Conservation (phyloP, 352 stramenopile genomes). For the Phytophthora boehmeriae region DNA sequence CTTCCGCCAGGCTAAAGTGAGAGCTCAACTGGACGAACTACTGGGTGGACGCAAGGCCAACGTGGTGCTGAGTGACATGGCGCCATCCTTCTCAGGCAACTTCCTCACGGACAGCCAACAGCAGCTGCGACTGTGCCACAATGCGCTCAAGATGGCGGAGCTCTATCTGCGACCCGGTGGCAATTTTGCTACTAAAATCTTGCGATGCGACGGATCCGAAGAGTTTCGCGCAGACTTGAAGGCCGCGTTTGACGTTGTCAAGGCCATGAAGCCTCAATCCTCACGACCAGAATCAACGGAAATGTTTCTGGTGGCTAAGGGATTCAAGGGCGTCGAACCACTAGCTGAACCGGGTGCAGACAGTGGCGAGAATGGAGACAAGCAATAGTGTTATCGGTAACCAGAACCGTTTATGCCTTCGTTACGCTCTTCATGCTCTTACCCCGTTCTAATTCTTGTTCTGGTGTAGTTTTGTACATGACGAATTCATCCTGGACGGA, state of each 20-base stretch:
- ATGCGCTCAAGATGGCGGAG: slow-evolving; percentile 86
- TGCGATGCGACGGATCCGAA: slow-evolving; percentile 77
- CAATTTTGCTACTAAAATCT: slow-evolving; percentile 83
- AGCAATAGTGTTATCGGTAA: not conserved
- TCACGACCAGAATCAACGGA: slow-evolving; percentile 85
- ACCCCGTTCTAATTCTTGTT: too few species aligned
- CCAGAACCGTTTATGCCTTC: not conserved
- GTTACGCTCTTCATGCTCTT: too few species aligned
- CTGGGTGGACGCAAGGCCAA: slow-evolving; percentile 57
- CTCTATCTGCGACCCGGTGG: slow-evolving; percentile 80
- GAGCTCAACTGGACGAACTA: slow-evolving; percentile 56
- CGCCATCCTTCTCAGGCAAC: slow-evolving; percentile 81
- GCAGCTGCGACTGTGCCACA: slow-evolving; percentile 85
- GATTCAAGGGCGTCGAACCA: slow-evolving; percentile 43
- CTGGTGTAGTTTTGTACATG: slow-evolving; percentile 20
- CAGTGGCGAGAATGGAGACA: not conserved
- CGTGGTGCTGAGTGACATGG: slow-evolving; percentile 91
- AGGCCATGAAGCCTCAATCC: slow-evolving; percentile 82
- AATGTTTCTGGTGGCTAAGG: slow-evolving; percentile 85
- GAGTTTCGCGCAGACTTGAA: slow-evolving; percentile 83
- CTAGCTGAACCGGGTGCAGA: not conserved
- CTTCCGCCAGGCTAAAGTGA: slow-evolving; percentile 69
- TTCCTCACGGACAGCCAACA: slow-evolving; percentile 78
- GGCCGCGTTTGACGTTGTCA: slow-evolving; percentile 58
- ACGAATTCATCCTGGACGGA: slow-evolving; percentile 40